Evolutionary conservation across 768 basidiomycete species (phyloP).

Genomic region (Psilocybe azurescens): DNA sequence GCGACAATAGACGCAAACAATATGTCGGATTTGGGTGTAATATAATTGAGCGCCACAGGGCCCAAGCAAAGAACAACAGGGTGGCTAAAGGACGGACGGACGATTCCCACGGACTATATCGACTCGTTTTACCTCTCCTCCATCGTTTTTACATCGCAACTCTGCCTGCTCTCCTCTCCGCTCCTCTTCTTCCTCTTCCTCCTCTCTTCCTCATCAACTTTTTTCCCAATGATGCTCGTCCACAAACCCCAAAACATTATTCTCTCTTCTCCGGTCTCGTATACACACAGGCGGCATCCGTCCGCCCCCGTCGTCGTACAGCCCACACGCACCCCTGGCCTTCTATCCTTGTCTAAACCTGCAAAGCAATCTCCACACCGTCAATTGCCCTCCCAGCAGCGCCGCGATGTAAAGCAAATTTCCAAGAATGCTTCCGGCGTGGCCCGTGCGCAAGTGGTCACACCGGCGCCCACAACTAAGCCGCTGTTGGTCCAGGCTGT

Average conservation of each 20-base stretch:
- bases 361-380: conserved; percentile 32
- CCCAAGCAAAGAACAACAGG: conserved; percentile 17
- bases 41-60: conserved; percentile 20
- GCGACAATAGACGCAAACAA: neutral
- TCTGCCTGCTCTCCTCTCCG: conserved; percentile 27
- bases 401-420: conserved; percentile 32
- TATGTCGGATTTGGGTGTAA: conserved; percentile 3
- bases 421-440: conserved; percentile 26
- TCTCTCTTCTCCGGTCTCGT: conserved; percentile 30
- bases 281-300: conserved; percentile 64
- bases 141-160: conserved; percentile 8
- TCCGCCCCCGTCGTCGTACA: conserved; percentile 74
- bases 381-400: conserved; percentile 30
- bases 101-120: conserved; percentile 19
- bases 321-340: conserved; percentile 75
- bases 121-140: conserved; percentile 19
- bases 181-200: conserved; percentile 23
- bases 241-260: conserved; percentile 47
- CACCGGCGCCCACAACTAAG: conserved; percentile 30
- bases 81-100: neutral
- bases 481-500: conserved; percentile 24
- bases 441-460: conserved; percentile 33
- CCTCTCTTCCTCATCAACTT: conserved; percentile 23
- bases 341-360: conserved; percentile 73
- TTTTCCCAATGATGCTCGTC: conserved; percentile 51